A percentile compares a stretch with the other conserved stretches of the same genome.
These are phyloP conservation scores for Penicillium robsamsonii DNA, from an alignment of 495 filamentous ascomycete genomes.

Conservation along the genomic window DNA sequence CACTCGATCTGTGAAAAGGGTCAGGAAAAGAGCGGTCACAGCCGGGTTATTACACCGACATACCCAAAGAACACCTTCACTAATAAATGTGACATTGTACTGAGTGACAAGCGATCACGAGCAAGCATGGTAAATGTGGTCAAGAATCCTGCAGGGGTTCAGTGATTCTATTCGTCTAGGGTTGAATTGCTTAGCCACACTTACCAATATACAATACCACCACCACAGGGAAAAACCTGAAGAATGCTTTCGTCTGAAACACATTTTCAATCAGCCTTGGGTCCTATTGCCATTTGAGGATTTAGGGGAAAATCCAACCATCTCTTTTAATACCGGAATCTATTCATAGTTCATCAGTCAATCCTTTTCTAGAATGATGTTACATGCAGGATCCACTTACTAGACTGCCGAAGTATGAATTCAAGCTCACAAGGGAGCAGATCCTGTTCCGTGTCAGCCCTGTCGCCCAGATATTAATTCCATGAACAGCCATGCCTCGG, in stretches of 20 bases:
- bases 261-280: slow-evolving; percentile 28
- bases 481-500: slow-evolving; percentile 53
- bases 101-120: slow-evolving; percentile 68
- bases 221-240: slow-evolving; percentile 88
- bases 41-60: slow-evolving; percentile 36
- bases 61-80: slow-evolving; percentile 78
- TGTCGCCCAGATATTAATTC: slow-evolving; percentile 8
- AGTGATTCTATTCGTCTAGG: slow-evolving; percentile 4
- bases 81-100: slow-evolving; percentile 80
- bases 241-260: slow-evolving; percentile 75
- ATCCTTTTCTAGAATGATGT: slow-evolving; percentile 9
- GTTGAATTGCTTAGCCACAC: slow-evolving; percentile 20
- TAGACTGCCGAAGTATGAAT: slow-evolving; percentile 85
- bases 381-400: slow-evolving; percentile 37
- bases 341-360: slow-evolving; percentile 32
- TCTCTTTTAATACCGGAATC: slow-evolving; percentile 87
- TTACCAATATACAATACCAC: slow-evolving; percentile 72
- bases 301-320: slow-evolving; percentile 47
- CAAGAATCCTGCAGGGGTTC: slow-evolving; percentile 66
- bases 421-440: slow-evolving; percentile 83
- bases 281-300: slow-evolving; percentile 9
- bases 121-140: slow-evolving; percentile 90
- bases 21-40: slow-evolving; percentile 34
- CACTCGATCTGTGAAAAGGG: slow-evolving; percentile 57
- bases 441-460: slow-evolving; percentile 49